Percentiles rank a stretch among this genome's conserved stretches.
Conservation (phyloP, 2,329 filamentous ascomycete genomes). For the Diaporthe longicolla region DNA sequence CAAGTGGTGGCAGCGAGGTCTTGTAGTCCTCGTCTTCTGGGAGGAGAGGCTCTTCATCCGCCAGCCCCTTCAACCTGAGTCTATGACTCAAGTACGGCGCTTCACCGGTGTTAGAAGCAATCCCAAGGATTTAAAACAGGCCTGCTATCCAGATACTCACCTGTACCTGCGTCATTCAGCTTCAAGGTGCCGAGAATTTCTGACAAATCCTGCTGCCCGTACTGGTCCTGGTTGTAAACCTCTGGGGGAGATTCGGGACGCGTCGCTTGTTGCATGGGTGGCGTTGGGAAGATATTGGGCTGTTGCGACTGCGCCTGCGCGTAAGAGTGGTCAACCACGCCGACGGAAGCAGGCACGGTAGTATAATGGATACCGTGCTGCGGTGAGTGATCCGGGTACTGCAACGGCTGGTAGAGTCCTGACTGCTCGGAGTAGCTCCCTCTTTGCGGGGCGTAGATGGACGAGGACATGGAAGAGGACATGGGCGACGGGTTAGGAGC, state of each 20-base stretch:
- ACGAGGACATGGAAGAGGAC: conserved; percentile 54
- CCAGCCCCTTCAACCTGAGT: conserved; percentile 55
- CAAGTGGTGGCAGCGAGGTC: conserved; percentile 76
- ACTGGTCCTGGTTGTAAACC: conserved; percentile 73
- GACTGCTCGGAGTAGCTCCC: conserved; percentile 62
- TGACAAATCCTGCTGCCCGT: conserved; percentile 79
- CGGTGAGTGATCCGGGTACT: conserved; percentile 61
- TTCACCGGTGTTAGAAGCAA: conserved; percentile 51
- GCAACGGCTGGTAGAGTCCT: conserved; percentile 61
- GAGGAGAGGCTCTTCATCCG: conserved; percentile 73
- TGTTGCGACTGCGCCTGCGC: conserved; percentile 45
- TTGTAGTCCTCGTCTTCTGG: conserved; percentile 83
- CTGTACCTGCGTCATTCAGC: conserved; percentile 88
- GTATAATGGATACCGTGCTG: conserved; percentile 68
- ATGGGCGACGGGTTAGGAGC: conserved; percentile 43
- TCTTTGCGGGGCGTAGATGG: conserved; percentile 63
- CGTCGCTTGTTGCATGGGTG: conserved; percentile 61
- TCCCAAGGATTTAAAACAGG: not conserved
- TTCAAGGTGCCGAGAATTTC: conserved; percentile 89
- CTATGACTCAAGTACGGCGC: conserved; percentile 87
- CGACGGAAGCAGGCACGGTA: conserved; percentile 63
- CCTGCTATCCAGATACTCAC: conserved; percentile 62
- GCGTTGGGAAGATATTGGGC: conserved; percentile 65
- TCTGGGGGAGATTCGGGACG: conserved; percentile 61
- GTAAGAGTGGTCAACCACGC: conserved; percentile 67